Percentiles rank a stretch among this genome's conserved stretches.
phyloP scores from a whole-genome alignment of 164 flowering plant species.

The Pachysandra terminalis region DNA sequence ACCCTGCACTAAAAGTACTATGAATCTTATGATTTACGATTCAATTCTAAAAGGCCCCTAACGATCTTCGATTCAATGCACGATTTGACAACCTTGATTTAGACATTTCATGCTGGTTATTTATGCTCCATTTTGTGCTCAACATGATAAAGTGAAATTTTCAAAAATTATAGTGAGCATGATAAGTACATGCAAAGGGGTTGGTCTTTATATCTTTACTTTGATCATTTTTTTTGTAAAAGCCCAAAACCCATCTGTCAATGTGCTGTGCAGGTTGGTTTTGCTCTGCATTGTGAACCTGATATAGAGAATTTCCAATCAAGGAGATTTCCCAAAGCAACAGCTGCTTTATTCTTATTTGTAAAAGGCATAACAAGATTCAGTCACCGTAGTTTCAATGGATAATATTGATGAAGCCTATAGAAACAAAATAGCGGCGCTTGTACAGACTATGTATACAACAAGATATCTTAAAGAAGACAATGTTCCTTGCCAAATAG shows the following conservation, averaged over 20 bases:
- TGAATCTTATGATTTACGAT: too few species aligned
- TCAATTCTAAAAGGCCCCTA: too few species aligned
- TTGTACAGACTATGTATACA: constrained; percentile 32
- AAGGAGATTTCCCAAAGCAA: not conserved
- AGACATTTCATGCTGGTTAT: too few species aligned
- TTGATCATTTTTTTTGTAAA: too few species aligned
- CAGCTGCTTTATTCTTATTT: not conserved
- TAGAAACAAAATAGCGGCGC: constrained; percentile 27
- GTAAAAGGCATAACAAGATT: constrained; percentile 3
- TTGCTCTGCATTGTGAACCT: not conserved
- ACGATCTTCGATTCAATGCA: too few species aligned
- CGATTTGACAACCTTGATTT: too few species aligned
- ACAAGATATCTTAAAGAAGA: constrained; percentile 40
- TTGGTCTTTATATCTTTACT: too few species aligned
- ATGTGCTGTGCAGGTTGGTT: not conserved
- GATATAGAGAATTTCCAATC: not conserved
- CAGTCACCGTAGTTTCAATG: constrained; percentile 28
- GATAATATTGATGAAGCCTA: constrained; percentile 25
- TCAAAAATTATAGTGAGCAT: too few species aligned
- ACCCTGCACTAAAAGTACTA: too few species aligned
- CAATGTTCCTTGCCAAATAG: constrained; percentile 56
- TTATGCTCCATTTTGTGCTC: too few species aligned
- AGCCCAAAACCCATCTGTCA: not conserved
- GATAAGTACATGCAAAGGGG: too few species aligned
- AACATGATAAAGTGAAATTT: too few species aligned